These are phyloP conservation scores for Pachyrhizus erosus DNA, from an alignment of 306 rosid genomes.

Conservation along the genomic window DNA sequence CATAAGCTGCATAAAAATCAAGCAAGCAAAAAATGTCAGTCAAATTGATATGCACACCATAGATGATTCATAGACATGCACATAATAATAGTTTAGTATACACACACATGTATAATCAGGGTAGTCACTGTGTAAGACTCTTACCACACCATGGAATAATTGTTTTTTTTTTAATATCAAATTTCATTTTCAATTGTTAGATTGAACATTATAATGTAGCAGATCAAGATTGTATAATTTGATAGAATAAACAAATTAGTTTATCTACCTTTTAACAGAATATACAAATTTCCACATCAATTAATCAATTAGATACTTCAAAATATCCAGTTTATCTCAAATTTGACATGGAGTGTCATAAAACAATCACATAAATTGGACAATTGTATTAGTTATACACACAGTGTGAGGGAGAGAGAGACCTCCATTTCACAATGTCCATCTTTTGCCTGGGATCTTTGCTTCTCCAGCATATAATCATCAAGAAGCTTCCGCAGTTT, in stretches of 20 bases:
- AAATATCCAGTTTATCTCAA: not conserved
- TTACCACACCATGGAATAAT: not conserved
- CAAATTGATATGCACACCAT: not conserved
- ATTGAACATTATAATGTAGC: not conserved
- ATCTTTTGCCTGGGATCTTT: slow-evolving; percentile 55
- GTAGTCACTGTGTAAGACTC: not conserved
- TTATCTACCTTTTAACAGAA: too few species aligned
- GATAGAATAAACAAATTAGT: not conserved
- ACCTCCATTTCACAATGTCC: slow-evolving; percentile 90
- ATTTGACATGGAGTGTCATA: not conserved
- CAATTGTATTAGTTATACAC: not conserved
- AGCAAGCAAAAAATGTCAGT: slow-evolving; percentile 29
- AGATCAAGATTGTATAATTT: not conserved
- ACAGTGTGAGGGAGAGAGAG: slow-evolving; percentile 22
- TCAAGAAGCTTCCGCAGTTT: slow-evolving; percentile 77
- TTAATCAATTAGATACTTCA: not conserved
- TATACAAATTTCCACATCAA: not conserved
- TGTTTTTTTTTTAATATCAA: not conserved
- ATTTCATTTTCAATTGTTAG: slow-evolving; percentile 19
- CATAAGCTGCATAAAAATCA: slow-evolving; percentile 57
- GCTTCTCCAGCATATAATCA: slow-evolving; percentile 70
- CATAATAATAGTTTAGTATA: not conserved
- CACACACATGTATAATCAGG: not conserved
- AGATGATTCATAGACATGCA: not conserved
- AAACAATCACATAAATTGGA: not conserved